Evolutionary conservation across 2,329 filamentous ascomycete species (phyloP).

Genomic region (Alternaria sp.): DNA sequence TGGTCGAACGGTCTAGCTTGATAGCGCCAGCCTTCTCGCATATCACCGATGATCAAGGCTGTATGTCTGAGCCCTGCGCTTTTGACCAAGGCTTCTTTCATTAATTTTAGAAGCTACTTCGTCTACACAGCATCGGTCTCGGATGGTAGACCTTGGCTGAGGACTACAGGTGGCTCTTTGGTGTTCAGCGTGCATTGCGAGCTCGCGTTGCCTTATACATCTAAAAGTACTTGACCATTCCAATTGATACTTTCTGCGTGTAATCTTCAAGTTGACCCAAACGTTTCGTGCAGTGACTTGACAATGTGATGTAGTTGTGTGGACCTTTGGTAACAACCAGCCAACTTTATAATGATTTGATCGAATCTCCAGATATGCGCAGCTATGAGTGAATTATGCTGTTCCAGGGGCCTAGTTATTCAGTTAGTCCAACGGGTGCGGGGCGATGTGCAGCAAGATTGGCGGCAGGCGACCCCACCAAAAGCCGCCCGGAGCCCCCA

Average conservation of each 20-base stretch:
- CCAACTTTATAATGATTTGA: background rate
- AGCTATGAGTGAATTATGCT: background rate
- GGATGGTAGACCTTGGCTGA: too few relatives aligned
- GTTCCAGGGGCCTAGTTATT: background rate
- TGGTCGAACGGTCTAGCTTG: too few relatives aligned
- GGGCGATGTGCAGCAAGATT: constrained; percentile 4
- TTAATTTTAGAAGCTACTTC: too few relatives aligned
- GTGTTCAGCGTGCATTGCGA: too few relatives aligned
- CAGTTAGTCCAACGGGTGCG: background rate
- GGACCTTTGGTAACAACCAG: background rate
- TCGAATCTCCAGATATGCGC: background rate
- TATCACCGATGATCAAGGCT: too few relatives aligned
- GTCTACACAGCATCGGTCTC: too few relatives aligned
- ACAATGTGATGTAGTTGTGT: background rate
- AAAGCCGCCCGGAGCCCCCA: background rate
- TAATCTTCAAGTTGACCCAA: background rate
- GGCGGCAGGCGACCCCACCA: constrained; percentile 12
- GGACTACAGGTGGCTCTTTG: too few relatives aligned
- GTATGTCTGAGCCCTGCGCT: too few relatives aligned
- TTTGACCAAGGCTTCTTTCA: too few relatives aligned
- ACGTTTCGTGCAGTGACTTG: rapidly evolving
- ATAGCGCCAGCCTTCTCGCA: too few relatives aligned
- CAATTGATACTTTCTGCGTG: background rate
- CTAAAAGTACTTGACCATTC: rapidly evolving
- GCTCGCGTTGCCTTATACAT: background rate